A percentile compares a stretch with the other conserved stretches of the same genome.
Evolutionary conservation across 495 filamentous ascomycete genomes (phyloP).

Genomic region (Lentithecium fluviatile): DNA sequence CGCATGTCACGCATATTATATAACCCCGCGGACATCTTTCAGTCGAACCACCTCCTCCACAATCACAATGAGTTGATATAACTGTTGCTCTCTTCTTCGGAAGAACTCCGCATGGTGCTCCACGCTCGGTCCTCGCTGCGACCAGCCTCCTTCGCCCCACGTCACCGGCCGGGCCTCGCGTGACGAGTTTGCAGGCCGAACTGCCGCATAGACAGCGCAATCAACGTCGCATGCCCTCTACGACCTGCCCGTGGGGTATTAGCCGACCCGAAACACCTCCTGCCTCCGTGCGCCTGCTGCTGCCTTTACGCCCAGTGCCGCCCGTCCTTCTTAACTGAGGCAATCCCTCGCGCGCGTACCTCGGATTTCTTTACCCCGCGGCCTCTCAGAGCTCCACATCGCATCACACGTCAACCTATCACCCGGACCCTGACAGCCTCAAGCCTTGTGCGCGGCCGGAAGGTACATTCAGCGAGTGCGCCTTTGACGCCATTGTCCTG

Average conservation of each 20-base stretch:
- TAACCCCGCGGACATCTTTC: too few relatives aligned
- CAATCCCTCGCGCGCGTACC: slow-evolving; percentile 8
- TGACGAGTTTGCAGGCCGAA: neutral
- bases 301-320: too few relatives aligned
- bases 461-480: too few relatives aligned
- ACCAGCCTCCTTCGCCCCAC: neutral
- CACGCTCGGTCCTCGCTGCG: too few relatives aligned
- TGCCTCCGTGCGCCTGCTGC: neutral
- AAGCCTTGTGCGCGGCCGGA: too few relatives aligned
- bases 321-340: too few relatives aligned
- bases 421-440: neutral
- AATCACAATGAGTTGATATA: too few relatives aligned
- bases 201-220: slow-evolving; percentile 4
- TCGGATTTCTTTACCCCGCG: slow-evolving; percentile 34
- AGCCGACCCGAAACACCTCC: slow-evolving; percentile 7
- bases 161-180: neutral
- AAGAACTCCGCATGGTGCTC: too few relatives aligned
- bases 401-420: neutral
- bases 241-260: slow-evolving; percentile 12
- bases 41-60: too few relatives aligned
- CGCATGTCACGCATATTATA: too few relatives aligned
- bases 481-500: neutral
- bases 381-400: neutral
- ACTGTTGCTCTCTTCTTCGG: too few relatives aligned
- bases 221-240: neutral